phyloP scores from a whole-genome alignment of 257 asterid genomes.

The Solanum okadae region DNA sequence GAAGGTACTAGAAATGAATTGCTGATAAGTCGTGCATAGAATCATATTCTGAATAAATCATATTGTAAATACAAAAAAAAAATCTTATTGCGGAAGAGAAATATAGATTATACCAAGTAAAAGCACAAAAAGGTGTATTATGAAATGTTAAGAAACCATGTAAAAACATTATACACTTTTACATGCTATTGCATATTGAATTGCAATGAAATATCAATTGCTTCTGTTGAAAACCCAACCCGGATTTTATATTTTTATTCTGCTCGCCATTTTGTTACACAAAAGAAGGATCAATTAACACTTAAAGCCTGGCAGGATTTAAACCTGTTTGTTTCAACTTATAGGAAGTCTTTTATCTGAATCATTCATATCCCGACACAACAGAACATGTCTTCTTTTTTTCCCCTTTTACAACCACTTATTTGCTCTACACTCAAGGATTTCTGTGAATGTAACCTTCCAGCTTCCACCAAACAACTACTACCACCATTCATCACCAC shows the following conservation, averaged over 20 bases:
- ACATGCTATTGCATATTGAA: not conserved
- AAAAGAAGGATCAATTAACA: not conserved
- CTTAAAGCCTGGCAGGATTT: not conserved
- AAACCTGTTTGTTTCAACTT: not conserved
- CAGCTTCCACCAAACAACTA: not conserved
- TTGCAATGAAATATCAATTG: not conserved
- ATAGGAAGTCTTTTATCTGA: not conserved
- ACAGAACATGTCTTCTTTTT: not conserved
- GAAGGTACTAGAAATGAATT: not conserved
- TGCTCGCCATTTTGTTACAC: not conserved
- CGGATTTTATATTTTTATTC: not conserved
- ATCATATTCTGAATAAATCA: not conserved
- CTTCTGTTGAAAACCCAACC: not conserved
- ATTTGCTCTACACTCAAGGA: not conserved
- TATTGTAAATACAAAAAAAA: not conserved
- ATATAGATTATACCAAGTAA: not conserved
- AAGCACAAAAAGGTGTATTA: not conserved
- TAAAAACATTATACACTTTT: not conserved
- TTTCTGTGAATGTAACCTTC: not conserved
- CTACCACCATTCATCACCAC: not conserved
- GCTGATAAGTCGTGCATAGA: not conserved
- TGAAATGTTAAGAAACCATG: not conserved
- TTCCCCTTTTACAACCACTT: not conserved
- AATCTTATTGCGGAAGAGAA: not conserved
- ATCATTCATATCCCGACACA: not conserved